A percentile compares a stretch with the other conserved stretches of the same genome.
phyloP scores from a whole-genome alignment of 2,329 filamentous ascomycete species.

The Talaromyces sp. region DNA sequence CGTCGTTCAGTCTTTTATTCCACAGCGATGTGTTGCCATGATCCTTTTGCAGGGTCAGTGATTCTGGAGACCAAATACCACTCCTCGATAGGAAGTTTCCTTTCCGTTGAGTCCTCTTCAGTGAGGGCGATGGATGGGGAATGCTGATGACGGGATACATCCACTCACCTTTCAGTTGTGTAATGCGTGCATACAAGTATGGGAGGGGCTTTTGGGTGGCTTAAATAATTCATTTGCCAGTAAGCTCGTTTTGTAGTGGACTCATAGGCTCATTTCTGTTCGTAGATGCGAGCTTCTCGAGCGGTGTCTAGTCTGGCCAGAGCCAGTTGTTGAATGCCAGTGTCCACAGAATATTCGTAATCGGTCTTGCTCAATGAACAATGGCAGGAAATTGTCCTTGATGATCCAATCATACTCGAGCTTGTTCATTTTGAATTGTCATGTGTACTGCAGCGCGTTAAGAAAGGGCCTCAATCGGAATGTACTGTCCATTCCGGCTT shows the following conservation, averaged over 20 bases:
- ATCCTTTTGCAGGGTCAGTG: slow-evolving; percentile 47
- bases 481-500: slow-evolving; percentile 7
- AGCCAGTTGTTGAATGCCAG: not conserved
- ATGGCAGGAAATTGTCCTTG: not conserved
- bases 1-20: slow-evolving; percentile 48
- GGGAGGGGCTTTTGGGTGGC: not conserved
- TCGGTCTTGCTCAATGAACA: not conserved
- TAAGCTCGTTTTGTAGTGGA: not conserved
- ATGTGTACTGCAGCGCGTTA: not conserved
- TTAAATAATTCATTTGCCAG: not conserved
- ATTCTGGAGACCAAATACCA: slow-evolving; percentile 58
- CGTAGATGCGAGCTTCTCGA: not conserved
- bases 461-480: not conserved
- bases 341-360: not conserved
- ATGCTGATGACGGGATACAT: slow-evolving; percentile 67
- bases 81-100: slow-evolving; percentile 65
- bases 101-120: slow-evolving; percentile 63
- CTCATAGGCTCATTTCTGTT: not conserved
- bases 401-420: not conserved
- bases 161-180: not conserved
- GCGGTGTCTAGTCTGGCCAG: not conserved
- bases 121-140: slow-evolving; percentile 64
- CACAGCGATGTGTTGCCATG: slow-evolving; percentile 67
- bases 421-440: not conserved
- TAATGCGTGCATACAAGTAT: not conserved